A percentile compares a stretch with the other conserved stretches of the same genome.
phyloP scores from a whole-genome alignment of 768 basidiomycete species.

The Tylopilus intermedius region DNA sequence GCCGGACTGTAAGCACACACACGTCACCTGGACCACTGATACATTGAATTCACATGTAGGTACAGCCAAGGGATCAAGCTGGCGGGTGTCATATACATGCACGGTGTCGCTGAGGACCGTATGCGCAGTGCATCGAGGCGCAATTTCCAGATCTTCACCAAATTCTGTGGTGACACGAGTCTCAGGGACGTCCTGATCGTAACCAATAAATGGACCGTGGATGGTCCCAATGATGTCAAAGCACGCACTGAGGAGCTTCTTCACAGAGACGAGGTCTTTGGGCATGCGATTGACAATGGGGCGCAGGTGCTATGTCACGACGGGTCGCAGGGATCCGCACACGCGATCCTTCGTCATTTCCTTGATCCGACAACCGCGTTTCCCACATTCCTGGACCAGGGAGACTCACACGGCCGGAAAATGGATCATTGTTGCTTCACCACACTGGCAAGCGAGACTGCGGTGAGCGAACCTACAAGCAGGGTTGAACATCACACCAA shows the following conservation, averaged over 20 bases:
- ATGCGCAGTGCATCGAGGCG: constrained; percentile 40
- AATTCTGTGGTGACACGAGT: constrained; percentile 45
- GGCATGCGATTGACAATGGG: constrained; percentile 41
- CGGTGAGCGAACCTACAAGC: constrained; percentile 40
- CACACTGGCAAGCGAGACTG: constrained; percentile 36
- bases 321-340: constrained; percentile 39
- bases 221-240: not conserved
- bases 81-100: constrained; percentile 48
- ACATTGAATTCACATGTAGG: constrained; percentile 2
- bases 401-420: constrained; percentile 40
- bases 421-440: constrained; percentile 39
- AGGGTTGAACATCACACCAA: constrained; percentile 39
- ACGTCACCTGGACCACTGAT: not conserved
- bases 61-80: constrained; percentile 31
- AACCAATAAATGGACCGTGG: constrained; percentile 43
- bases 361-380: constrained; percentile 33
- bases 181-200: constrained; percentile 45
- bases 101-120: constrained; percentile 41
- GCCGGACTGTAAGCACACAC: constrained; percentile 17
- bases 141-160: constrained; percentile 43
- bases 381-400: constrained; percentile 36
- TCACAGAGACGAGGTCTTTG: constrained; percentile 37
- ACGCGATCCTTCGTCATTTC: constrained; percentile 40
- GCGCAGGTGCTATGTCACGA: constrained; percentile 40
- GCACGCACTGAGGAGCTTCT: not conserved